A percentile compares a stretch with the other conserved stretches of the same genome.
Evolutionary conservation across 306 rosid genomes (phyloP).

Genomic region (Amphicarpaea edgeworthii): DNA sequence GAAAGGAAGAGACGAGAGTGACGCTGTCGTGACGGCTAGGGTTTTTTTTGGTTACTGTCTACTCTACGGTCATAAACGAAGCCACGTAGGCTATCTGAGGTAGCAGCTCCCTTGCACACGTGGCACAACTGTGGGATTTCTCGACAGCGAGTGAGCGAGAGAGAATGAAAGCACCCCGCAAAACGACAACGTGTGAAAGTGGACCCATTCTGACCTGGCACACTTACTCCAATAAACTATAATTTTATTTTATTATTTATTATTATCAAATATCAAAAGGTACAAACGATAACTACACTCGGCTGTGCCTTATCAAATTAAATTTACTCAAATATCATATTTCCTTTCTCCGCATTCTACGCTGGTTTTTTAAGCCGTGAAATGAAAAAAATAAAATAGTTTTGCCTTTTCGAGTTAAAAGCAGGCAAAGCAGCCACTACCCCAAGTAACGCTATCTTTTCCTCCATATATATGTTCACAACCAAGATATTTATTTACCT

Average conservation of each 20-base stretch:
- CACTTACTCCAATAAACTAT: slow-evolving; percentile 44
- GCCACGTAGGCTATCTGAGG: slow-evolving; percentile 57
- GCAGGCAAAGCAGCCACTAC: background rate
- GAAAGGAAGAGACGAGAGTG: background rate
- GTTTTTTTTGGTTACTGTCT: slow-evolving; percentile 27
- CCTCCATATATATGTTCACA: background rate
- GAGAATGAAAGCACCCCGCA: slow-evolving; percentile 43
- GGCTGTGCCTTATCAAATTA: slow-evolving; percentile 34
- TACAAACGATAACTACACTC: slow-evolving; percentile 42
- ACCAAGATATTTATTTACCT: slow-evolving; percentile 50
- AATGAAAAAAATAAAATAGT: slow-evolving; percentile 22
- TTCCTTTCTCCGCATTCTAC: slow-evolving; percentile 38
- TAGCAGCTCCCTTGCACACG: slow-evolving; percentile 46
- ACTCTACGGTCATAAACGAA: slow-evolving; percentile 37
- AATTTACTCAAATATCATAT: background rate
- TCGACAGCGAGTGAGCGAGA: slow-evolving; percentile 51
- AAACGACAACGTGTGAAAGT: slow-evolving; percentile 54
- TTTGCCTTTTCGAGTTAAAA: slow-evolving; percentile 41
- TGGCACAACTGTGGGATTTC: slow-evolving; percentile 44
- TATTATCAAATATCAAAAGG: background rate
- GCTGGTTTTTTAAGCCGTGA: slow-evolving; percentile 13
- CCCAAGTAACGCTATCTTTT: slow-evolving; percentile 11
- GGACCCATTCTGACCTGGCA: slow-evolving; percentile 65
- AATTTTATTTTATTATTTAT: background rate
- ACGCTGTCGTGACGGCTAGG: slow-evolving; percentile 49